Evolutionary conservation across 257 asterid species (phyloP), one percentile per base, ranked within the genome.

Genomic region (Solanum ossicruentum): DNA sequence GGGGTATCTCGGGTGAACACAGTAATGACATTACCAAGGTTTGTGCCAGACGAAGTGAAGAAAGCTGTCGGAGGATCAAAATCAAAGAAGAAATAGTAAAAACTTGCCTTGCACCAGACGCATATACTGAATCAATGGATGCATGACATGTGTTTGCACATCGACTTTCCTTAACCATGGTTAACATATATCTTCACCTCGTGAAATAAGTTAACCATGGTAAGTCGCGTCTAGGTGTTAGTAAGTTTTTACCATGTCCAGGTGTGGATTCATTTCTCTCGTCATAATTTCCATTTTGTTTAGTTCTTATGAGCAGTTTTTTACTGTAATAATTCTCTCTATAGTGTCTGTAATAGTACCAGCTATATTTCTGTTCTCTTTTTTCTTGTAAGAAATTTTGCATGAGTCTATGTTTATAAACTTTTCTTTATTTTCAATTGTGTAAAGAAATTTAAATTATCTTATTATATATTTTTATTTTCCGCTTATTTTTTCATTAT

Each of bases 1-100:
- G 87, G 90, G 18, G 91, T 91, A 26, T 82, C 93, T 28, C 90
- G 91, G 52, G 89, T 90, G 65, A 85, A 89, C 88, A 90, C 93
- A 2, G 36, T 88, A 84, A 65, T 90, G 88, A 88, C 85, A 58
- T 55, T 90, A 84, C 92, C 93, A 12, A 86, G 93, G 87, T 89
- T 86, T 39, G 84, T 82, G 12, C 88, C 89, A 0, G 89, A 36
- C 58, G 88, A 87, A 45, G 88, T 78, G 57, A 61, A 83, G 61
- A 81, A 84, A 52, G 87, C 88, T 80, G 84, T 87, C 13, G 86
- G 70, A 54, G 84, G 81, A 81, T 67, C 54, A 54, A 86, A 71
- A 86, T 81, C 23, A 41, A 88, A 77, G 83, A 86, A 65, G 77
- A 80, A 84, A 83, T 83, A 41, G 54, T 70, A 39, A 41, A 45